These are phyloP conservation scores for Zymoseptoria tritici DNA, from an alignment of 2,329 filamentous ascomycete genomes.

Conservation along the genomic window DNA sequence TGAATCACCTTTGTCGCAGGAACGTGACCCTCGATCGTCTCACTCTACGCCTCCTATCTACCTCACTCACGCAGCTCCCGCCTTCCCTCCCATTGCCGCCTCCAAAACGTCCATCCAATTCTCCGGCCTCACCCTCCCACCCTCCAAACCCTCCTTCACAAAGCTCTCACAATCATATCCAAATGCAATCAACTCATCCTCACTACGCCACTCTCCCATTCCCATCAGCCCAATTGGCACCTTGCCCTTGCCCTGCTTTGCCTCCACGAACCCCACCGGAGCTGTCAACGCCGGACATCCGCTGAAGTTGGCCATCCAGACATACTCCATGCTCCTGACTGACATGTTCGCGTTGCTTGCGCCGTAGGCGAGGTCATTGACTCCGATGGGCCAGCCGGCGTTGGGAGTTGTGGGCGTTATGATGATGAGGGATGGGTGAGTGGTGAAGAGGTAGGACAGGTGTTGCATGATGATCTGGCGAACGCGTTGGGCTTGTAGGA, in stretches of 20 bases:
- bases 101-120: slow-evolving; percentile 36
- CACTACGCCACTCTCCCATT: slow-evolving; percentile 49
- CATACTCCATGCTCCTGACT: slow-evolving; percentile 57
- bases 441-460: slow-evolving; percentile 61
- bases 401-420: slow-evolving; percentile 71
- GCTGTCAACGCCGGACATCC: slow-evolving; percentile 69
- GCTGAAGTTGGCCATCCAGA: slow-evolving; percentile 75
- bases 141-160: slow-evolving; percentile 33
- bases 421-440: slow-evolving; percentile 68
- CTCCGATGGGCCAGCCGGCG: slow-evolving; percentile 60
- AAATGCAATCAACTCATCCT: slow-evolving; percentile 47
- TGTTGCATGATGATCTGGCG: slow-evolving; percentile 73
- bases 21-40: neutral
- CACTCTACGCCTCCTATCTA: neutral
- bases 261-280: slow-evolving; percentile 65
- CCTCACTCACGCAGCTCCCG: neutral
- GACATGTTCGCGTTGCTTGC: slow-evolving; percentile 65
- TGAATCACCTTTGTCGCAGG: neutral
- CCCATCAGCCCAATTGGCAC: slow-evolving; percentile 49
- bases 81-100: slow-evolving; percentile 6
- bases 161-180: slow-evolving; percentile 46
- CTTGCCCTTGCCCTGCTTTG: slow-evolving; percentile 44
- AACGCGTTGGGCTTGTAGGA: slow-evolving; percentile 64
- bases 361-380: slow-evolving; percentile 52
- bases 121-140: slow-evolving; percentile 30